Evolutionary conservation across 345 rosid genomes (phyloP), one percentile per base, ranked within the genome.

Genomic region (Lepidium sativum): DNA sequence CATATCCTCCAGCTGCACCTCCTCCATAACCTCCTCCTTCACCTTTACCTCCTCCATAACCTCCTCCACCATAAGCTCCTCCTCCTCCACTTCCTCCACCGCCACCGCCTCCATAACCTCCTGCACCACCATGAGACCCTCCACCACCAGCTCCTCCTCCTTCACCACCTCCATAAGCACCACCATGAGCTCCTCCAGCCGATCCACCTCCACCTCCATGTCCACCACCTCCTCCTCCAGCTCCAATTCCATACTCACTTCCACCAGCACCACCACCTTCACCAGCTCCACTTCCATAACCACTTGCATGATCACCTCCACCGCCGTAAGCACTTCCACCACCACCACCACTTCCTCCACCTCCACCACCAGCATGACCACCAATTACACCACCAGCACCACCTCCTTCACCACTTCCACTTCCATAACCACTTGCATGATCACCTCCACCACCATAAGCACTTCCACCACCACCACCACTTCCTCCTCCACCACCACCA

Each of bases 131-230:
- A 9, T 55, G 60, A 55, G 66, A 50, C 1, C 76, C 70, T 20
- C 70, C 77, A 18, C 77, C 72, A 42, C 77, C 77, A 52, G 56
- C 57, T 27, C 77, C 72, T 50, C 72, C 72, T 72, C 72, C 72
- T 60, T 59, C 68, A 52, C 77, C 77, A 7, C 72, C 56, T 66
- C 77, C 77, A 1, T 72, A 66, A 51, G 66, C 76, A 51, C 77
- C 67, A 40, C 71, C 68, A 35, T 69, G 53, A 23, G 51, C 38
- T 12, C 74, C 76, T 40, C 71, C 60, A 57, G 76, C 76, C 21
- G 70, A 49, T 57, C 70, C 75, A 50, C 76, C 66, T 49, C 75
- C 75, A 49, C 76, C 76, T 64, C 76, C 76, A 50, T 49, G 52
- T 4, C 76, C 76, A 27, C 70, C 75, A 6, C 69, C 69, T 5